phyloP scores from a whole-genome alignment of 768 basidiomycete genomes.

The Boletus insuetus region DNA sequence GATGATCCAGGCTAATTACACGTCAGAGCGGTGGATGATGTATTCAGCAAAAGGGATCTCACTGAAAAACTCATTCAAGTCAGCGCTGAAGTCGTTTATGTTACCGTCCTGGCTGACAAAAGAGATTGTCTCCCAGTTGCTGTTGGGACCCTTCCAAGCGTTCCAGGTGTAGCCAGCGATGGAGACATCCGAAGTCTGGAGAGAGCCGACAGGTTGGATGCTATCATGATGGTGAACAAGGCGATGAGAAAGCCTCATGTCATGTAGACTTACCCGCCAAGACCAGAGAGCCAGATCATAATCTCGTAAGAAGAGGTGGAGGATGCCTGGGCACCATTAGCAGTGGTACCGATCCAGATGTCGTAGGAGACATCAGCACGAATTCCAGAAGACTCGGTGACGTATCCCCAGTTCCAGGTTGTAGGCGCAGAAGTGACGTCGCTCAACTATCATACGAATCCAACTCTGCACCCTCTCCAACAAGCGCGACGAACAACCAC shows the following conservation, averaged over 20 bases:
- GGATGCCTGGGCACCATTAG: constrained; percentile 45
- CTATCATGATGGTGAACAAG: constrained; percentile 25
- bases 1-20: constrained; percentile 42
- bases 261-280: constrained; percentile 42
- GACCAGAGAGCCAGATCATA: constrained; percentile 61
- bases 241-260: not conserved
- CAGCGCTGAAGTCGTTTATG: constrained; percentile 49
- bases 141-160: constrained; percentile 53
- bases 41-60: constrained; percentile 11
- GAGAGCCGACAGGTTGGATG: constrained; percentile 55
- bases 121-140: constrained; percentile 54
- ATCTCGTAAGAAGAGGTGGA: constrained; percentile 51
- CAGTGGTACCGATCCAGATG: constrained; percentile 49
- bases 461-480: not conserved
- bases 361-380: constrained; percentile 59
- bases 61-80: constrained; percentile 58
- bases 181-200: constrained; percentile 38
- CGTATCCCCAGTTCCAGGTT: constrained; percentile 50
- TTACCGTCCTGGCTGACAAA: constrained; percentile 50
- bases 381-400: constrained; percentile 41
- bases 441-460: constrained; percentile 33
- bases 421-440: constrained; percentile 46
- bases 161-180: constrained; percentile 54
- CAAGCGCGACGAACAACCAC: not conserved
- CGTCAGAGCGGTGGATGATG: not conserved